phyloP scores from a whole-genome alignment of 2,329 filamentous ascomycete species.

The Monosporascus cannonballus region DNA sequence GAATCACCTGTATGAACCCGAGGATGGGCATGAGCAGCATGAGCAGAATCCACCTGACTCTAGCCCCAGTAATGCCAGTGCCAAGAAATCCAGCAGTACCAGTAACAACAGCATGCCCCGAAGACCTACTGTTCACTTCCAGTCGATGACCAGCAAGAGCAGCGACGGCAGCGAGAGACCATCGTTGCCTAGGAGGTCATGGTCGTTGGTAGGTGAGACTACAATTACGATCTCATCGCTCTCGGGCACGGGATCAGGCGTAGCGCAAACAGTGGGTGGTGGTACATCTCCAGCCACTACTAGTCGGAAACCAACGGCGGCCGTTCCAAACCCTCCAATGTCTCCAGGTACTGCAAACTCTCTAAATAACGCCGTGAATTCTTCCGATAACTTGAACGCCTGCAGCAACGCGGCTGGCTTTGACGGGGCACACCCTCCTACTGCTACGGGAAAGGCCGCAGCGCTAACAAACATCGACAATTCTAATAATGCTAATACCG shows the following conservation, averaged over 20 bases:
- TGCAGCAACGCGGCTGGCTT: no score
- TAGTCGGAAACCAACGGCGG: no score
- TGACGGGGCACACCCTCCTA: no score
- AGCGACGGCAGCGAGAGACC: background rate
- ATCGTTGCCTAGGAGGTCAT: background rate
- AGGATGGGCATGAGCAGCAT: background rate
- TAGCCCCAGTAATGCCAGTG: background rate
- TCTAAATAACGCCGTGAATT: no score
- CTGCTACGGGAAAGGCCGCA: no score
- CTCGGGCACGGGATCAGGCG: background rate
- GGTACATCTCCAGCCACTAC: no score
- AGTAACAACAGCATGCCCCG: background rate
- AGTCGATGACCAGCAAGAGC: background rate
- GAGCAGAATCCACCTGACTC: background rate
- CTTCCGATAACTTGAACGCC: no score
- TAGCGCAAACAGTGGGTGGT: background rate
- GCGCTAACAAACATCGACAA: background rate
- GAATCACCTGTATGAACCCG: background rate
- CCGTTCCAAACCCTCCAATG: no score
- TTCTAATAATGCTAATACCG: background rate
- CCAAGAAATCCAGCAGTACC: background rate
- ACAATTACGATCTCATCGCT: background rate
- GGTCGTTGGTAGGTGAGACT: background rate
- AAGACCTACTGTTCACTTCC: background rate
- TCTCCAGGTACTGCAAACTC: no score